Percentiles rank a stretch among this genome's conserved stretches.
Evolutionary conservation across 1,284 basidiomycete genomes (phyloP).

Genomic region (Blastosporella zonata): DNA sequence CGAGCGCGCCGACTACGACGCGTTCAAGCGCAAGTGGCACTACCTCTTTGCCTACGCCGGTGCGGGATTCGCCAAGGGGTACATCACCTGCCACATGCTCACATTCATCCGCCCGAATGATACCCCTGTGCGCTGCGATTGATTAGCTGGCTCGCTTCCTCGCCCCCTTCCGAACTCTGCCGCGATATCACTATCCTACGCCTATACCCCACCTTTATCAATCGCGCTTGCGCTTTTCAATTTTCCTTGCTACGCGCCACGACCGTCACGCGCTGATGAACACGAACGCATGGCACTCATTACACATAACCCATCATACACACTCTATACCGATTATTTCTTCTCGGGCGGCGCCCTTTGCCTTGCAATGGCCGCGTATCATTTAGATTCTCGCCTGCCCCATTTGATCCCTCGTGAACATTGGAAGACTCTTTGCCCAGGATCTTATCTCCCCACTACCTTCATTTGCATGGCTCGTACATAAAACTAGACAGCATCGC

Average conservation of each 20-base stretch:
- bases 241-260: conserved; percentile 4
- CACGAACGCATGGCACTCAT: conserved; percentile 1
- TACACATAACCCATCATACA: background rate
- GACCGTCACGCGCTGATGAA: conserved; percentile 6
- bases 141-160: conserved; percentile 10
- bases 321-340: conserved; percentile 5
- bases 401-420: conserved; percentile 7
- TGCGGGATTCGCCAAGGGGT: conserved; percentile 71
- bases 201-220: conserved; percentile 4
- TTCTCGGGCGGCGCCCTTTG: conserved; percentile 7
- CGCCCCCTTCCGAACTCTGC: background rate
- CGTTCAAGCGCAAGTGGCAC: conserved; percentile 75
- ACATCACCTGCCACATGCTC: conserved; percentile 77
- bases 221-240: background rate
- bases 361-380: conserved; percentile 4
- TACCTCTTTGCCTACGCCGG: conserved; percentile 77
- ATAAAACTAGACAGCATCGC: conserved; percentile 15
- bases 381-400: conserved; percentile 3
- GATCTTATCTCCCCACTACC: conserved; percentile 6
- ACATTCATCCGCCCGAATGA: conserved; percentile 58
- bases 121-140: conserved; percentile 42
- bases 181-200: conserved; percentile 9
- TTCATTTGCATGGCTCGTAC: conserved; percentile 8
- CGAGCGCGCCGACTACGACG: conserved; percentile 51
- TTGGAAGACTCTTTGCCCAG: conserved; percentile 1